Evolutionary conservation across 2,329 filamentous ascomycete genomes (phyloP).

Genomic region (Colletotrichum tropicicola): DNA sequence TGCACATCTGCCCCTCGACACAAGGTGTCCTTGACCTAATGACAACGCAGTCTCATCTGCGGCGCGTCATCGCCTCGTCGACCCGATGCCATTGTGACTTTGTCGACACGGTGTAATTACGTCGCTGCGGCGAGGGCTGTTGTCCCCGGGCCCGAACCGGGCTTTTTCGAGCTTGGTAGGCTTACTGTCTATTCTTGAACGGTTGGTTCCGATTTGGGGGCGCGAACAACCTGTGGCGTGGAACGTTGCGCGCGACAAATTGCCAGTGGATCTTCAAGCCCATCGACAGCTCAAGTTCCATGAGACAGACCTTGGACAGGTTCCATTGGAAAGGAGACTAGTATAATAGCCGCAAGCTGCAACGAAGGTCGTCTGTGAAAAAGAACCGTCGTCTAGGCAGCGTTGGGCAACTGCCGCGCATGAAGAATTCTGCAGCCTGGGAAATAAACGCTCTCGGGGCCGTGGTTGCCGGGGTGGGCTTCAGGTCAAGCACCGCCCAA

Average conservation of each 20-base stretch:
- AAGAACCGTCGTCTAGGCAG: no score
- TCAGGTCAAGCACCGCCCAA: not conserved
- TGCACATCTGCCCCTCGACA: not conserved
- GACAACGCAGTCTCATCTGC: not conserved
- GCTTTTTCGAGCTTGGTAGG: conserved; percentile 7
- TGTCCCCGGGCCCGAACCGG: not conserved
- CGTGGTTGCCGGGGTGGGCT: not conserved
- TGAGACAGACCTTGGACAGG: no score
- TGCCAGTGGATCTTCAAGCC: not conserved
- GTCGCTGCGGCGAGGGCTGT: not conserved
- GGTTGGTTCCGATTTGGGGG: not conserved
- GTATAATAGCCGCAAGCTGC: no score
- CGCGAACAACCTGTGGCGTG: not conserved
- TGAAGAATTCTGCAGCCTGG: conserved; percentile 6
- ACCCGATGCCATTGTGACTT: not conserved
- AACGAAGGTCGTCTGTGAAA: no score
- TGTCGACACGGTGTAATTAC: not conserved
- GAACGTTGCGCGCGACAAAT: not conserved
- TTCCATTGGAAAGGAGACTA: no score
- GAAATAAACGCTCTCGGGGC: not conserved
- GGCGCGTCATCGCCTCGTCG: not conserved
- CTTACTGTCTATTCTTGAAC: not conserved
- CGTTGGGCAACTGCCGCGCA: not conserved
- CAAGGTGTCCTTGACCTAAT: not conserved
- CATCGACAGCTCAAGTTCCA: no score